These are phyloP conservation scores for Neonectria ditissima DNA, from an alignment of 2,329 filamentous ascomycete species.

Conservation along the genomic window DNA sequence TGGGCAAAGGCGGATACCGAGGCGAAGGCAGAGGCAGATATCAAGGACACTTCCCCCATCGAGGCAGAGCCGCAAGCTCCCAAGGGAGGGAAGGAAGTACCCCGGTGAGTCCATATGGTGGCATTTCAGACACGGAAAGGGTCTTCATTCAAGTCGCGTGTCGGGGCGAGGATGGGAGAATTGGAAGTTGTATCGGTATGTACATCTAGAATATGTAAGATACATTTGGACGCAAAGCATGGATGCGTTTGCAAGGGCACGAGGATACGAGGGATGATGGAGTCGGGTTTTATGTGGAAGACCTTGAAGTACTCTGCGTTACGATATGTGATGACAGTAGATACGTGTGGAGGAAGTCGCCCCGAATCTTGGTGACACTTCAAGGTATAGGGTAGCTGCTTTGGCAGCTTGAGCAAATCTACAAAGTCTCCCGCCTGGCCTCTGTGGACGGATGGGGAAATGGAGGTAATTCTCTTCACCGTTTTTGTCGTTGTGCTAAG, in stretches of 20 bases:
- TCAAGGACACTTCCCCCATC: conserved; percentile 23
- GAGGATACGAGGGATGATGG: background rate
- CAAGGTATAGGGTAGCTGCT: conserved; percentile 17
- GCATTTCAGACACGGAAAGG: background rate
- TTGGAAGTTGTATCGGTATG: conserved; percentile 32
- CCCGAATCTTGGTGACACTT: background rate
- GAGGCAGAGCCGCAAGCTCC: conserved; percentile 33
- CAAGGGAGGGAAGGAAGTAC: conserved; percentile 40
- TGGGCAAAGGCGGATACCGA: conserved; percentile 43
- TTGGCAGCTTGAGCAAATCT: background rate
- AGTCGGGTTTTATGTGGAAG: background rate
- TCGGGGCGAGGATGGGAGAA: background rate
- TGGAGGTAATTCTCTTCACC: conserved; percentile 7
- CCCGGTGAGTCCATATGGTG: conserved; percentile 25
- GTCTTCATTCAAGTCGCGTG: background rate
- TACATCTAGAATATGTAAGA: conserved; percentile 46
- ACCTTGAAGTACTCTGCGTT: background rate
- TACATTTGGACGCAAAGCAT: conserved; percentile 34
- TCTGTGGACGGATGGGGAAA: background rate
- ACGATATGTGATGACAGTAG: background rate
- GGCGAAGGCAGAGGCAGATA: conserved; percentile 29
- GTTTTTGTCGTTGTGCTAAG: conserved; percentile 4
- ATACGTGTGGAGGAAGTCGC: background rate
- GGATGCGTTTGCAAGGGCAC: conserved; percentile 20
- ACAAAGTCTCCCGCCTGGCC: conserved; percentile 1